phyloP scores from a whole-genome alignment of 2,329 filamentous ascomycete genomes.

The Aureobasidium pullulans region DNA sequence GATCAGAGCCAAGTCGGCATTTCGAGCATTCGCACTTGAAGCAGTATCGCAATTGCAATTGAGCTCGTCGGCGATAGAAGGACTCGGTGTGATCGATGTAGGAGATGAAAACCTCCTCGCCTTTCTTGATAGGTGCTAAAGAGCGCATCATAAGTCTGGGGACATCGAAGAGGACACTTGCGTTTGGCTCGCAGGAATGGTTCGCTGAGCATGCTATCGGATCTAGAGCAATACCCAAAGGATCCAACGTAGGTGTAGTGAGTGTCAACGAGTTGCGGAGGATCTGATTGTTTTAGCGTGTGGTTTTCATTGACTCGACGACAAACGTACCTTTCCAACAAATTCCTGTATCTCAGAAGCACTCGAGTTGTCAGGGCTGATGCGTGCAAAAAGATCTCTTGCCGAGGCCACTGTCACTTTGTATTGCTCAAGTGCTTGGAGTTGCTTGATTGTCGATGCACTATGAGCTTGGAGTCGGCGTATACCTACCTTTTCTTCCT shows the following conservation, averaged over 20 bases:
- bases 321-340: constrained; percentile 1
- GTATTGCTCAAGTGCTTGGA: background rate
- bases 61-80: constrained; percentile 41
- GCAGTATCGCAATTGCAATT: constrained; percentile 49
- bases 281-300: constrained; percentile 32
- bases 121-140: constrained; percentile 43
- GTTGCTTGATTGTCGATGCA: background rate
- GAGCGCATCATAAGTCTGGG: constrained; percentile 44
- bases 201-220: constrained; percentile 49
- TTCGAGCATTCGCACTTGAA: constrained; percentile 51
- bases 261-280: constrained; percentile 54
- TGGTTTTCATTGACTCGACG: background rate
- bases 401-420: background rate
- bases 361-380: background rate
- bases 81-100: constrained; percentile 54
- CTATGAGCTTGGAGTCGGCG: constrained; percentile 26
- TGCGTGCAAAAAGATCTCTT: background rate
- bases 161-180: constrained; percentile 51
- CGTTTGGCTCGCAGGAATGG: constrained; percentile 57
- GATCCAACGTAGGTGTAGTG: constrained; percentile 48
- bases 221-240: constrained; percentile 53
- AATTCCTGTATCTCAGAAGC: background rate
- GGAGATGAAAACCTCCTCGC: constrained; percentile 54
- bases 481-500: constrained; percentile 38
- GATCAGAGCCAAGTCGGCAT: constrained; percentile 35